phyloP scores from a whole-genome alignment of 164 flowering plant species.

The Vitis rupestris region DNA sequence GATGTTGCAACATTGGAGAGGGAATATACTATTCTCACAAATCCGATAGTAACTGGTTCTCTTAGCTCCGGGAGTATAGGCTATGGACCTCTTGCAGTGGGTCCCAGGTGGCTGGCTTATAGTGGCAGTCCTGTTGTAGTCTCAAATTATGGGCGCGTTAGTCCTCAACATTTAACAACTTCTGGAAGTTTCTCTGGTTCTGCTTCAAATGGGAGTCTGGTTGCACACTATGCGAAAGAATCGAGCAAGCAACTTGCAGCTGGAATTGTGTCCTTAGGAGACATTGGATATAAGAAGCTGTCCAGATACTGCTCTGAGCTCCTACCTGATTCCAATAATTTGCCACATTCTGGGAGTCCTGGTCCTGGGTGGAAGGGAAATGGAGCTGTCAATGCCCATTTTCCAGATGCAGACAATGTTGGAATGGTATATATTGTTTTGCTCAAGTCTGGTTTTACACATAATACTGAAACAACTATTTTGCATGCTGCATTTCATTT shows the following conservation, averaged over 20 bases:
- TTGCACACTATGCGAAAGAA: slow-evolving; percentile 78
- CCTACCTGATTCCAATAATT: slow-evolving; percentile 49
- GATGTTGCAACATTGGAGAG: slow-evolving; percentile 71
- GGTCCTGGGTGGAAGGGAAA: slow-evolving; percentile 32
- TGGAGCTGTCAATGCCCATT: slow-evolving; percentile 46
- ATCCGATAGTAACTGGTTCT: slow-evolving; percentile 44
- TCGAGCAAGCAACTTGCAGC: slow-evolving; percentile 88
- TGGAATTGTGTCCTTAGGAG: slow-evolving; percentile 78
- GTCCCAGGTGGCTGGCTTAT: slow-evolving; percentile 84
- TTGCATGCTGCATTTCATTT: background rate
- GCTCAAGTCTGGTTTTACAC: background rate
- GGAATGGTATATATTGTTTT: slow-evolving; percentile 57
- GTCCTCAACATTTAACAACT: slow-evolving; percentile 58
- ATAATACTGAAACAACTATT: background rate
- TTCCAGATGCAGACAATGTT: slow-evolving; percentile 50
- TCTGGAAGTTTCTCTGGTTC: slow-evolving; percentile 43
- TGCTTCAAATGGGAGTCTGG: slow-evolving; percentile 59
- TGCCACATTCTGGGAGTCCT: slow-evolving; percentile 39
- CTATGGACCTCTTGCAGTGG: slow-evolving; percentile 83
- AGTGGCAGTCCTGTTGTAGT: slow-evolving; percentile 60
- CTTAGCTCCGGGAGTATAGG: slow-evolving; percentile 55
- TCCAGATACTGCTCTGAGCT: slow-evolving; percentile 75
- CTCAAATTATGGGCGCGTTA: slow-evolving; percentile 52
- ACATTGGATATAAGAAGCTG: slow-evolving; percentile 71
- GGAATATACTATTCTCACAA: slow-evolving; percentile 64